Evolutionary conservation across 352 stramenopile genomes (phyloP), one percentile per base, ranked within the genome.

Genomic region (Phytophthora ohioensis): DNA sequence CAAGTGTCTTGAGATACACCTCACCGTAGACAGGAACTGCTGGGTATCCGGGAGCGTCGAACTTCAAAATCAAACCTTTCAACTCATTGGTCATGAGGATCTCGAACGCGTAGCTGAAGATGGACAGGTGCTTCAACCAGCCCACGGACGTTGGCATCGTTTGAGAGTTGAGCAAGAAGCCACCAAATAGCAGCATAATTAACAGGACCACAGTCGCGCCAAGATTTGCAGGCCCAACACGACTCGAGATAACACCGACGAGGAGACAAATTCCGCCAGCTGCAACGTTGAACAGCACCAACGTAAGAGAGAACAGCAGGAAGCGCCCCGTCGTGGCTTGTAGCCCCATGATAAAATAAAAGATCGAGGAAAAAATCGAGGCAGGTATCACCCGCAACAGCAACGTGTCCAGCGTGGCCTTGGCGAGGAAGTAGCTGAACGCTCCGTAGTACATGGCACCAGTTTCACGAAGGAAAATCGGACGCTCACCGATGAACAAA

Each of bases 101-200:
- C 61, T 96, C 89, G 46, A 95, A 96, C 35, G 84, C 89, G 64
- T 96, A 96, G 60, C 79, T 91, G 70, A 94, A 96, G 67, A 94
- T 90, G 30, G 87, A 95, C 13, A 94, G 71, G 55, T 92, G 85
- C 58, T 94, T 87, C 54, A 96, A 52, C 84, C 84, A 94, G 10
- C 69, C 81, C 9, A 93, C 81, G 21, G 65, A 85, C 41, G 64
- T 52, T 34, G 81, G 82, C 78, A 96, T 93, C 27, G 86, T 91
- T 74, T 94, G 84, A 13, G 88, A 84, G 68, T 96, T 93, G 53
- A 96, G 83, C 57, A 96, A 61, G 56, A 95, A 94, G n/a, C 89
- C 89, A n/a, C 89, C 87, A 69, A 95, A 96, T 11, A 96, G 71
- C 53, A 96, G 68, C 81, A 92, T 94, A 51, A 94, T 57, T 8